Conservation (phyloP, 441 rosid species). For the Adansonia madagascariensis region DNA sequence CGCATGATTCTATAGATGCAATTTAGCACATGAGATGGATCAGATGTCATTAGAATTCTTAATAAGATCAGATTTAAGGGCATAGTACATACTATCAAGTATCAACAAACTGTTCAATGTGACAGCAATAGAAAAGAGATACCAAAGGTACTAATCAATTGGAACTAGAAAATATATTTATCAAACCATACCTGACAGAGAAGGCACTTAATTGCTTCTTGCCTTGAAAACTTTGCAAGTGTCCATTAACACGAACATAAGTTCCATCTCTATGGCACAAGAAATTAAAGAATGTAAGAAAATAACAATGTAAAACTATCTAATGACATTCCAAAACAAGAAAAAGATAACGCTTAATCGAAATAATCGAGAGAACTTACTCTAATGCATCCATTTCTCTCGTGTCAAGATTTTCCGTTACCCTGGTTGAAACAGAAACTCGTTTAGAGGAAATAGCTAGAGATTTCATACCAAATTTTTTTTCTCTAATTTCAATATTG, state of each 20-base stretch:
- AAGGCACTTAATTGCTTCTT: constrained; percentile 68
- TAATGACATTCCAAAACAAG: background rate
- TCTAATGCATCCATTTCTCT: constrained; percentile 65
- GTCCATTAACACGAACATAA: constrained; percentile 82
- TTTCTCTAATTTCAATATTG: background rate
- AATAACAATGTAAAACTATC: background rate
- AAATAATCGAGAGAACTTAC: constrained; percentile 45
- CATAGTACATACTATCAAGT: background rate
- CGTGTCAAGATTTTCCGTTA: constrained; percentile 65
- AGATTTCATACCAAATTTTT: constrained; percentile 3
- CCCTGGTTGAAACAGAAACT: constrained; percentile 47
- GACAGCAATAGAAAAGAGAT: background rate
- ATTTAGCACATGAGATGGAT: background rate
- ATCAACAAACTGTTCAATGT: background rate
- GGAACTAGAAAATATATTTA: background rate
- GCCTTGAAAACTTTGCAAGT: constrained; percentile 72
- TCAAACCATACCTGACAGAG: constrained; percentile 67
- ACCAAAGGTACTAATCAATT: background rate
- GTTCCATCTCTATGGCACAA: constrained; percentile 61
- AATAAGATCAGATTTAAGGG: background rate
- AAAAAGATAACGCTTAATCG: background rate
- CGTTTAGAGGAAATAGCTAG: background rate
- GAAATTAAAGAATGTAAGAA: constrained; percentile 21
- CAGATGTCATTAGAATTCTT: background rate
- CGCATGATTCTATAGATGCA: background rate